Conservation (phyloP, 805 yeast species). For the Yamadazyma sp. region DNA sequence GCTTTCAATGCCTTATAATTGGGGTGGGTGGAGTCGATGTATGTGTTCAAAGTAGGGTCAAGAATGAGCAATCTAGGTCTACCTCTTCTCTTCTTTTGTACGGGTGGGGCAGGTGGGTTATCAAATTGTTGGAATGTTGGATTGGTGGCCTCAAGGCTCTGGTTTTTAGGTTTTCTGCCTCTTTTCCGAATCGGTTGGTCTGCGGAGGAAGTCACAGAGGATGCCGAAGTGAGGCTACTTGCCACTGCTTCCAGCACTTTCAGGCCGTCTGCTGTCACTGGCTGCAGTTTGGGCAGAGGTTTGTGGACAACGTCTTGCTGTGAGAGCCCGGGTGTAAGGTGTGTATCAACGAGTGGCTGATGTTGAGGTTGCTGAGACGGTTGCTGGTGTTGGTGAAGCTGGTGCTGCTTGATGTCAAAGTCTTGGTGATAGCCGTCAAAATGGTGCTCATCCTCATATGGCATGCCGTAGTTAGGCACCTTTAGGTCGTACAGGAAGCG, state of each 20-base stretch:
- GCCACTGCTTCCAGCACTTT: too few species aligned
- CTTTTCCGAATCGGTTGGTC: constrained; percentile 12
- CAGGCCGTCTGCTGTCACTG: background rate
- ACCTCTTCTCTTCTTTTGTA: constrained; percentile 37
- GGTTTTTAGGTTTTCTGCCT: constrained; percentile 12
- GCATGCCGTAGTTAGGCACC: constrained; percentile 1
- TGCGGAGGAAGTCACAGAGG: constrained; percentile 7
- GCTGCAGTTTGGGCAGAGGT: constrained; percentile 14
- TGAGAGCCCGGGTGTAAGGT: constrained; percentile 2
- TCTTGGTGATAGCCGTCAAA: constrained; percentile 10
- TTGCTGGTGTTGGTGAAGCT: constrained; percentile 11
- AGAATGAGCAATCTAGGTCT: constrained; percentile 42
- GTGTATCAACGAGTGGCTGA: constrained; percentile 1
- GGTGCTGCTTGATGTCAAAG: constrained; percentile 10
- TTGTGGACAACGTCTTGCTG: constrained; percentile 6
- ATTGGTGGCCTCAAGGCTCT: constrained; percentile 7
- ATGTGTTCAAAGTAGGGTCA: constrained; percentile 42
- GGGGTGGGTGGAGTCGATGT: constrained; percentile 42
- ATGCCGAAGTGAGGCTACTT: background rate
- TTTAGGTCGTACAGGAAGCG: constrained; percentile 3
- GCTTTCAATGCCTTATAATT: constrained; percentile 41
- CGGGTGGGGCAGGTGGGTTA: constrained; percentile 6
- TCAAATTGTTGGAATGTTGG: constrained; percentile 10
- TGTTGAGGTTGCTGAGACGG: constrained; percentile 12
- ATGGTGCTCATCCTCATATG: constrained; percentile 8